Evolutionary conservation across 805 yeast genomes (phyloP), one percentile per base, ranked within the genome.

Genomic region (Saccharomycopsis fodiens): DNA sequence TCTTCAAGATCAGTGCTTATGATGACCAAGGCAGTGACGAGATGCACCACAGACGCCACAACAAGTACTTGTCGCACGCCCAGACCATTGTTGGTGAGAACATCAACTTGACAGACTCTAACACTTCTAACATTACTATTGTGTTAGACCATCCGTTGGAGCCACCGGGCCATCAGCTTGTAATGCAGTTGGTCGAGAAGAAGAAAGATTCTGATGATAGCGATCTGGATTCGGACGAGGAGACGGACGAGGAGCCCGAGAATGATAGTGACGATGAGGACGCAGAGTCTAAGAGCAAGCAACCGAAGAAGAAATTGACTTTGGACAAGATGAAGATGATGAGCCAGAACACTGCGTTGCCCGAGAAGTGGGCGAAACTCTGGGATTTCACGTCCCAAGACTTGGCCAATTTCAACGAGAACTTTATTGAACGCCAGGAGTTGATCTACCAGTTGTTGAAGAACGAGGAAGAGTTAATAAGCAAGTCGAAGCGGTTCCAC

Each of bases 141-240:
- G 50, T 47, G 6, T 43, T 50, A 35, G 53, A 50, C 35, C 53
- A 50, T 29, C 53, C 53, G n/a, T 16, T 46, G 8, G 48, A 50
- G 21, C 37, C 52, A 7, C 29, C 44, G 16, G 40, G 46, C 5
- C 50, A 50, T 32, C 53, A 50, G n/a, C 30, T 50, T n/a, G 48
- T 50, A 6, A 39, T 46, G 42, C 51, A 50, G 22, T 46, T 50
- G 35, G 38, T 49, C 13, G 50, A 49, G 35, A 49, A 42, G 25
- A 36, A 20, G 4, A 39, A 22, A 4, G 17, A 12, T 2, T 31
- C 15, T 17, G n/a, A 16, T 15, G 35, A 25, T 10, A 25, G 29
- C 29, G 36, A 32, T 6, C 7, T 10, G 5, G 36, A 15, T 6
- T 15, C 20, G 8, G 36, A 32, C 17, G 41, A 22, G 13, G 44